Evolutionary conservation across 768 basidiomycete genomes (phyloP).

Genomic region (Rhizopogon sp.): DNA sequence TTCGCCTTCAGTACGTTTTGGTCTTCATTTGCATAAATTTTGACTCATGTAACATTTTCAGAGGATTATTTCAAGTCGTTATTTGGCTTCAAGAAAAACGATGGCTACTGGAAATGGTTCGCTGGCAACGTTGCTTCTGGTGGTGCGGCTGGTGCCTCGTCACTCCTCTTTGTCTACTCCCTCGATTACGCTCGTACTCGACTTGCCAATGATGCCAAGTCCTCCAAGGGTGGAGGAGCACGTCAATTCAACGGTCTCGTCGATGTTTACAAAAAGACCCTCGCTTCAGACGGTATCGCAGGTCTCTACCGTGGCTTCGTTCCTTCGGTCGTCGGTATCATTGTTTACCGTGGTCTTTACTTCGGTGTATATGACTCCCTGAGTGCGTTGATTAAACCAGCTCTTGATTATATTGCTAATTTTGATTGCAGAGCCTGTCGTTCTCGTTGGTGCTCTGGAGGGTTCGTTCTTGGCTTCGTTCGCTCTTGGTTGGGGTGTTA

Average conservation of each 20-base stretch:
- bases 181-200: conserved; percentile 99
- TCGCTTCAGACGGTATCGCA: conserved; percentile 94
- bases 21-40: background rate
- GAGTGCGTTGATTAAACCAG: conserved; percentile 47
- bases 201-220: conserved; percentile 97
- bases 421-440: conserved; percentile 73
- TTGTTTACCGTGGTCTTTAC: conserved; percentile 99
- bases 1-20: conserved; percentile 92
- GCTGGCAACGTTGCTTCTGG: conserved; percentile 96
- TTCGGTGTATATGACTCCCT: conserved; percentile 96
- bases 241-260: conserved; percentile 99
- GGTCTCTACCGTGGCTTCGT: conserved; percentile 99
- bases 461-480: conserved; percentile 98
- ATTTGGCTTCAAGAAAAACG: conserved; percentile 97
- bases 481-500: conserved; percentile 97
- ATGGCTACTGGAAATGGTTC: conserved; percentile 99
- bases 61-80: conserved; percentile 99
- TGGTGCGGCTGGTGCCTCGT: conserved; percentile 99
- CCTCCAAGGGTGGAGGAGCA: conserved; percentile 82
- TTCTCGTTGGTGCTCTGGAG: conserved; percentile 92
- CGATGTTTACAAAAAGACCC: conserved; percentile 96
- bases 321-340: conserved; percentile 98
- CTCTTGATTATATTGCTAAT: conserved; percentile 20
- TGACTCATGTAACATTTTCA: conserved; percentile 8
- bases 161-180: conserved; percentile 98